Conservation (phyloP, 164 flowering plant species). For the Warburgia ugandensis region DNA sequence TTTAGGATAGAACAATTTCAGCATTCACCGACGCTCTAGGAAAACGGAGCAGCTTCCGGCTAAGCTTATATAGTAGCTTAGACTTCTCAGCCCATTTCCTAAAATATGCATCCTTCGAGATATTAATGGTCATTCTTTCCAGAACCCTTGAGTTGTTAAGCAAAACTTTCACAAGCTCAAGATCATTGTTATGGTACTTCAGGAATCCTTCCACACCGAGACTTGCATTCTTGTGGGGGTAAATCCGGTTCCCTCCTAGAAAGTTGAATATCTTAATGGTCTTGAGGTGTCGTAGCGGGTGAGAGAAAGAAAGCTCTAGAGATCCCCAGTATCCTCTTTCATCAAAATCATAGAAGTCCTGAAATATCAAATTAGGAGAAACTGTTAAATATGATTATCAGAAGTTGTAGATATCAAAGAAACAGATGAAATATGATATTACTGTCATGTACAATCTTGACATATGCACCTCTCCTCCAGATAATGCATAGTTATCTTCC, state of each 20-base stretch:
- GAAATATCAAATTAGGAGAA: not conserved
- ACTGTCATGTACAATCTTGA: not conserved
- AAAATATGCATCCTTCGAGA: not conserved
- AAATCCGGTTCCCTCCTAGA: not conserved
- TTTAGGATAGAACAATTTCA: too few species aligned
- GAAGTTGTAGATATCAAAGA: not conserved
- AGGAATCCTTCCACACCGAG: not conserved
- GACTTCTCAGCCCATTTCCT: not conserved
- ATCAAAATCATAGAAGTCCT: not conserved
- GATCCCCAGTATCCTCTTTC: conserved; percentile 2
- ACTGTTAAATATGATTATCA: not conserved
- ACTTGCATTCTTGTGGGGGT: not conserved
- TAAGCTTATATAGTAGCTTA: not conserved
- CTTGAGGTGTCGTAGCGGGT: not conserved
- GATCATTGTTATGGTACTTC: not conserved
- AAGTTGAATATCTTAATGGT: conserved; percentile 2
- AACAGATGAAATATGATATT: not conserved
- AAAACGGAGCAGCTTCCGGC: not conserved
- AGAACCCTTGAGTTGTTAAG: not conserved
- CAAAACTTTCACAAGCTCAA: not conserved
- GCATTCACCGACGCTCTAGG: not conserved
- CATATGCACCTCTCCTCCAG: not conserved
- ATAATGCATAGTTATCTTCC: not conserved
- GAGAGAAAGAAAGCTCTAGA: not conserved
- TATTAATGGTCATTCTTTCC: not conserved